Base-by-base conservation (phyloP, 1,284 basidiomycete genomes). In the Phellinidium pouzarii region DNA sequence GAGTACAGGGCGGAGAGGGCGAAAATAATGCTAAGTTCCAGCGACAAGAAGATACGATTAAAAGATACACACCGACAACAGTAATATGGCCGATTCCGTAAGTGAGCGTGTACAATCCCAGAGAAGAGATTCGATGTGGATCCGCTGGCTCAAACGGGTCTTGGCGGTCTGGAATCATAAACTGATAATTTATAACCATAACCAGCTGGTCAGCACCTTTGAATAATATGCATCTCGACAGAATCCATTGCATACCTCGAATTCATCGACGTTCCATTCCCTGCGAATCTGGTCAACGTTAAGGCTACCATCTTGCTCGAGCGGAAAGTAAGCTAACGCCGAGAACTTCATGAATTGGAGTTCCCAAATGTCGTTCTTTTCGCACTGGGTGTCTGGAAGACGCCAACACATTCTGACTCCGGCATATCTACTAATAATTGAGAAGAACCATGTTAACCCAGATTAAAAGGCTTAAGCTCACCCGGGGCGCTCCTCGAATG, bases 181-280 rank as follows among this genome's bases (percentile, higher is more conserved):
- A 46, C 44, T 46, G 27, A 17, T 3, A 20, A 20, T 1, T 6
- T 11, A 2, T 34, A 14, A 7, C 11, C 9, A 11, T 34, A 7
- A 34, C n/a, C n/a, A n/a, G n/a, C n/a, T 34, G 7, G 6, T 3
- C 14, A 34, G 17, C 3, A 3, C 25, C 12, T 4, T 26, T 1
- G 17, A 44, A 14, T 26, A 44, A 44, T n/a, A n/a, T 17, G 8
- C 19, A 7, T 17, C 8, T 17, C 37, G 7, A 46, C 14, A 17
- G 6, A 3, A 19, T n/a, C 34, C n/a, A n/a, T n/a, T n/a, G 43
- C 44, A 9, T 29, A 46, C 44, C 44, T 46, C 44, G 9, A 46
- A n/a, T 29, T 46, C 44, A 31, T 46, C 44, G 9, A 46, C 27
- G 20, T 46, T 46, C 44, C 44, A 46, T 34, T 34, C 34, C 27